Conservation (phyloP, 176 grass and related monocot genomes). For the Carex littledalei region DNA sequence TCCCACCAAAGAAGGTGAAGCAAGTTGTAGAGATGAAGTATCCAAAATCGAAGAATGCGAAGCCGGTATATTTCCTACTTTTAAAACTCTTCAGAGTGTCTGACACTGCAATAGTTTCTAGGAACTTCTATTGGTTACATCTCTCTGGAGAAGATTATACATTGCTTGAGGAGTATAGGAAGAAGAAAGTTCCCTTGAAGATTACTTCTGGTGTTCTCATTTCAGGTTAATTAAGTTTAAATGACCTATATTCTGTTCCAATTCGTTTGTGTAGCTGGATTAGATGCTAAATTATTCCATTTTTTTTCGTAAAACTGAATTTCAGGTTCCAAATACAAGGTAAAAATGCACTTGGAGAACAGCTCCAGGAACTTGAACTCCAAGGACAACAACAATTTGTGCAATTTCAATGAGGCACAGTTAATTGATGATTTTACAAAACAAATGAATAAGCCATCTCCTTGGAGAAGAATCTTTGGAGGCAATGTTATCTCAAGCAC, state of each 20-base stretch:
- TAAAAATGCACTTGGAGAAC: constrained; percentile 65
- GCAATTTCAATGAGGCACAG: not conserved
- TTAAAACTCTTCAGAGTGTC: constrained; percentile 74
- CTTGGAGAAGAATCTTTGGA: constrained; percentile 40
- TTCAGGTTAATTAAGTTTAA: constrained; percentile 16
- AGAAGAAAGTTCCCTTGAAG: constrained; percentile 62
- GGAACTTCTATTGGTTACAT: constrained; percentile 96
- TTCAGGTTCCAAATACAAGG: constrained; percentile 37
- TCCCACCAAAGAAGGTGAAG: constrained; percentile 58
- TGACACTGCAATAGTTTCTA: constrained; percentile 52
- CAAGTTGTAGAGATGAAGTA: constrained; percentile 76
- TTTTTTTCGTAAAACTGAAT: not conserved
- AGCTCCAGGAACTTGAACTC: constrained; percentile 38
- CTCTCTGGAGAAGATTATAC: constrained; percentile 74
- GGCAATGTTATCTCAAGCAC: constrained; percentile 13
- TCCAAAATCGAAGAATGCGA: constrained; percentile 60
- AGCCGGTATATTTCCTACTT: constrained; percentile 78
- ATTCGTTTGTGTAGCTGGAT: not conserved
- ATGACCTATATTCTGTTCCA: not conserved
- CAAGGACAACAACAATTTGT: constrained; percentile 1
- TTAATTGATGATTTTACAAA: not conserved
- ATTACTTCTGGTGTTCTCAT: constrained; percentile 51
- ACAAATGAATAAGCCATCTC: constrained; percentile 8
- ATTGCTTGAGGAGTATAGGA: constrained; percentile 54
- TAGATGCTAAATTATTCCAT: not conserved